Evolutionary conservation across 208 protist species (phyloP).

Genomic region (Wallacemonas sp.): DNA sequence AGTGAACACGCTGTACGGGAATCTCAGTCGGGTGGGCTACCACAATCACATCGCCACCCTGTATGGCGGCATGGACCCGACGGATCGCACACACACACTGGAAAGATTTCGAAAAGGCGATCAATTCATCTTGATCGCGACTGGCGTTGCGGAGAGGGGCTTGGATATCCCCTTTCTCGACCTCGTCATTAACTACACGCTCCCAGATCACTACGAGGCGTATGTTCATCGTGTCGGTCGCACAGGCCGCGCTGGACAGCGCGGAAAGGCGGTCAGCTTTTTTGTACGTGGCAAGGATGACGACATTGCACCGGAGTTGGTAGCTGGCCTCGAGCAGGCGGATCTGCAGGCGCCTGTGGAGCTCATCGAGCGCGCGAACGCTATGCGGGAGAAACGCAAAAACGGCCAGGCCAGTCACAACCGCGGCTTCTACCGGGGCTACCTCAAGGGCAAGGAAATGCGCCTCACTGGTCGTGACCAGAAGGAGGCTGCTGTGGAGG

Average conservation of each 20-base stretch:
- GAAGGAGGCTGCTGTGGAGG: slow-evolving; percentile 58
- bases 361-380: slow-evolving; percentile 67
- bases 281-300: slow-evolving; percentile 81
- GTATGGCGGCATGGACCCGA: slow-evolving; percentile 91
- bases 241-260: slow-evolving; percentile 81
- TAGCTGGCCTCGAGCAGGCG: slow-evolving; percentile 73
- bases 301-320: slow-evolving; percentile 80
- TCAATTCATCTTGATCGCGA: slow-evolving; percentile 91
- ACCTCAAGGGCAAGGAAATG: slow-evolving; percentile 60
- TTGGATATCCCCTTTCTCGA: slow-evolving; percentile 98
- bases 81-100: slow-evolving; percentile 89
- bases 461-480: slow-evolving; percentile 60
- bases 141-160: slow-evolving; percentile 86
- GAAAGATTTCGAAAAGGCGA: slow-evolving; percentile 83
- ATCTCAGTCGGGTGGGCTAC: slow-evolving; percentile 79
- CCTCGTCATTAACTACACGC: slow-evolving; percentile 99
- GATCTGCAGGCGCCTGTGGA: slow-evolving; percentile 79
- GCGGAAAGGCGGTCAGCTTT: slow-evolving; percentile 84
- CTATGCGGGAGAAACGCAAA: slow-evolving; percentile 73
- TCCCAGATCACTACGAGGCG: slow-evolving; percentile 98
- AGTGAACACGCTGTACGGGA: slow-evolving; percentile 84
- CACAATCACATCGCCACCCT: slow-evolving; percentile 73
- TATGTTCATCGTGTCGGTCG: slow-evolving; percentile 98
- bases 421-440: slow-evolving; percentile 76
- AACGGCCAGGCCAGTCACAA: slow-evolving; percentile 62